These are phyloP conservation scores for Plasmodium gaboni DNA, from an alignment of 169 alveolate genomes.

Conservation along the genomic window DNA sequence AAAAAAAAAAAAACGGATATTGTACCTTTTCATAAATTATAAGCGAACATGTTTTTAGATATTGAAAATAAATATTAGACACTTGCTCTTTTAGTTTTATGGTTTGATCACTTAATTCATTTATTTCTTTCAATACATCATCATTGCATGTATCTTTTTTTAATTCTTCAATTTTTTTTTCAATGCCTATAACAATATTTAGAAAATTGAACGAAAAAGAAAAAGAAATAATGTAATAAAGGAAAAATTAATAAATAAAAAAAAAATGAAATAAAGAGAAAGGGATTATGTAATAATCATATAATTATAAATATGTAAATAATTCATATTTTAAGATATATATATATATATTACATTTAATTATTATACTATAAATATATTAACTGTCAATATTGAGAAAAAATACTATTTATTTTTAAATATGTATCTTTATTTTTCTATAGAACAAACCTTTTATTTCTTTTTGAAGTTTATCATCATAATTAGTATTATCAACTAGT, in stretches of 20 bases:
- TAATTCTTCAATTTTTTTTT: constrained; percentile 10
- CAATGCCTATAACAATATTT: constrained; percentile 42
- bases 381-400: background rate
- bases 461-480: constrained; percentile 47
- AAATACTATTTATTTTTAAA: background rate
- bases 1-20: background rate
- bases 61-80: constrained; percentile 48
- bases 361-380: no score
- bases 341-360: background rate
- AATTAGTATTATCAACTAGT: constrained; percentile 14
- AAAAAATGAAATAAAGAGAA: background rate
- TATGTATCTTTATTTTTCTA: background rate
- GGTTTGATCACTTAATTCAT: constrained; percentile 29
- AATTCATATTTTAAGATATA: background rate
- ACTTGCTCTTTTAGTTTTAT: constrained; percentile 41
- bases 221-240: background rate
- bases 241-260: background rate
- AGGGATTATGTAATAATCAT: background rate
- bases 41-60: constrained; percentile 66
- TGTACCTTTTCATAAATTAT: constrained; percentile 58
- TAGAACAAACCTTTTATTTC: constrained; percentile 52
- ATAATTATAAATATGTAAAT: background rate
- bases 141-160: constrained; percentile 18
- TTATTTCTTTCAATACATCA: constrained; percentile 24
- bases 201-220: background rate